Percentiles rank a stretch among this genome's conserved stretches.
These are phyloP conservation scores for Trichophaea hybrida DNA, from an alignment of 2,329 filamentous ascomycete species.

Conservation along the genomic window DNA sequence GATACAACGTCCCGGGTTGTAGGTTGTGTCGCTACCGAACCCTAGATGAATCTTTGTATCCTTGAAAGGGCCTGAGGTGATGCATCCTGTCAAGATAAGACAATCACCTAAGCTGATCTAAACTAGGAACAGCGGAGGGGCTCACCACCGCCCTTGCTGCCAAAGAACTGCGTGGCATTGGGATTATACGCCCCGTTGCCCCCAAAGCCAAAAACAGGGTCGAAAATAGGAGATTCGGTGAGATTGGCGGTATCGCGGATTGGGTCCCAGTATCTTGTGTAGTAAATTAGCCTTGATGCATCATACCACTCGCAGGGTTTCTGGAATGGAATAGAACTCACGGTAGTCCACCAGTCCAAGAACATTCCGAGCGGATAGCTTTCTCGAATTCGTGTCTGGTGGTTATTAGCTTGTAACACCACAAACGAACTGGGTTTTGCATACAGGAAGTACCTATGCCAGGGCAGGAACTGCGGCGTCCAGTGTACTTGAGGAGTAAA, in stretches of 20 bases:
- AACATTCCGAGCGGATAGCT: background rate
- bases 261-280: background rate
- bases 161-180: conserved; percentile 12
- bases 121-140: too few relatives aligned
- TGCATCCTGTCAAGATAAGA: background rate
- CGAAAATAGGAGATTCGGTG: background rate
- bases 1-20: background rate
- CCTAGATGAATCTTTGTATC: background rate
- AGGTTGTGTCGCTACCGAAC: background rate
- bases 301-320: background rate
- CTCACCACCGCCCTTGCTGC: background rate
- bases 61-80: background rate
- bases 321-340: background rate
- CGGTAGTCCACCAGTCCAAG: background rate
- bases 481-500: background rate
- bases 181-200: conserved; percentile 4
- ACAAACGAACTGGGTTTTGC: too few relatives aligned
- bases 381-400: background rate
- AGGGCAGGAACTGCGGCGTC: conserved; percentile 1
- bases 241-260: background rate
- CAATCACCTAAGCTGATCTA: too few relatives aligned
- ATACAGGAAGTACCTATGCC: conserved; percentile 1
- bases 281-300: background rate
- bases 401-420: too few relatives aligned
- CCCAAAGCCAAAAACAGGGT: conserved; percentile 1